These are phyloP conservation scores for Tricholoma sp. DNA, from an alignment of 768 basidiomycete genomes.

Conservation along the genomic window DNA sequence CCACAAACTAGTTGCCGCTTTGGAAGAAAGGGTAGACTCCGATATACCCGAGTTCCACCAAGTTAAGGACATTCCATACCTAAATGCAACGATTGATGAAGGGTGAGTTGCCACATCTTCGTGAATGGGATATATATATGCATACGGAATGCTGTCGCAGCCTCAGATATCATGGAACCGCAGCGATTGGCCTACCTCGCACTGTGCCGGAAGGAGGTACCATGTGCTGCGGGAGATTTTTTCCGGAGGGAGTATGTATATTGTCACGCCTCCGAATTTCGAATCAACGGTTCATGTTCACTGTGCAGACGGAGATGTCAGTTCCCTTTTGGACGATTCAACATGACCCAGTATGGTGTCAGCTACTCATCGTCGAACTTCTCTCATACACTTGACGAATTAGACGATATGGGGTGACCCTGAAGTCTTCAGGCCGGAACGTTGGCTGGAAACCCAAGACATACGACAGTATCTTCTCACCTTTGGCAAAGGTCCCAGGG, in stretches of 20 bases:
- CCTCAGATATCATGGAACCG: conserved; percentile 28
- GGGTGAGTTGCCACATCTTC: conserved; percentile 12
- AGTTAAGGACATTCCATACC: conserved; percentile 23
- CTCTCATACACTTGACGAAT: conserved; percentile 2
- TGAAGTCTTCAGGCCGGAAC: conserved; percentile 27
- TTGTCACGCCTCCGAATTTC: not conserved
- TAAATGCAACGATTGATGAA: conserved; percentile 23
- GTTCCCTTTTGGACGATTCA: conserved; percentile 30
- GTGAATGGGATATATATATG: not conserved
- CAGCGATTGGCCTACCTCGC: conserved; percentile 31
- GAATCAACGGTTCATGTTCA: not conserved
- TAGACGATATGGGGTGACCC: conserved; percentile 28
- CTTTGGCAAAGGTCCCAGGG: conserved; percentile 27
- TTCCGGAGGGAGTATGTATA: conserved; percentile 24
- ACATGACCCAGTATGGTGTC: conserved; percentile 13
- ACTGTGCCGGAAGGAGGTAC: conserved; percentile 23
- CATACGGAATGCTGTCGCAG: conserved; percentile 7
- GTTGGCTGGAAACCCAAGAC: conserved; percentile 27
- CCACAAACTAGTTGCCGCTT: conserved; percentile 13
- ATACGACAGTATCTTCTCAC: conserved; percentile 21
- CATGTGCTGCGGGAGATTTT: conserved; percentile 18
- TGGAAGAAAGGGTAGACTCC: conserved; percentile 10
- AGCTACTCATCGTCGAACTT: not conserved
- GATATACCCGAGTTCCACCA: conserved; percentile 13
- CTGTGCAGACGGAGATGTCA: conserved; percentile 26